phyloP scores from a whole-genome alignment of 805 yeast species.

The Maudiozyma barnettii region DNA sequence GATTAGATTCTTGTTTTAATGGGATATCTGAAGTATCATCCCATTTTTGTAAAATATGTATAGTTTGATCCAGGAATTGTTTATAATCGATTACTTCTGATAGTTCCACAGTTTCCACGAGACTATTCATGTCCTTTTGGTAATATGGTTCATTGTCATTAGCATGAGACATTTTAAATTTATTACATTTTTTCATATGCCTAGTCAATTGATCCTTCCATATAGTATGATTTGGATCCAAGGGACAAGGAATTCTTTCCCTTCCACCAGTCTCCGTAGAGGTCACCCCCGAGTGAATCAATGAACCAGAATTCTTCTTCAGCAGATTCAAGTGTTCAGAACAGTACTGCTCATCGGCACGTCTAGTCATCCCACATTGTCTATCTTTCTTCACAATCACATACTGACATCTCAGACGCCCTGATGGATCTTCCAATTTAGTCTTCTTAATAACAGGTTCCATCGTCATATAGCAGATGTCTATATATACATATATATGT shows the following conservation, averaged over 20 bases:
- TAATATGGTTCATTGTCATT: conserved; percentile 43
- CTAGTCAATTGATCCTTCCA: conserved; percentile 46
- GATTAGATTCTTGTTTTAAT: conserved; percentile 2
- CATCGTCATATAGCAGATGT: too few relatives aligned
- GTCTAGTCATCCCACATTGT: conserved; percentile 27
- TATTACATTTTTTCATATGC: conserved; percentile 58
- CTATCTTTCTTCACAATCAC: conserved; percentile 20
- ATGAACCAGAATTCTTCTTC: conserved; percentile 16
- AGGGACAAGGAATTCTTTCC: conserved; percentile 52
- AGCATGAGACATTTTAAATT: conserved; percentile 27
- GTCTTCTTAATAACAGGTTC: background rate
- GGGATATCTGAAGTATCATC: background rate
- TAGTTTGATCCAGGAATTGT: background rate
- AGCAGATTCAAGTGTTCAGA: conserved; percentile 66
- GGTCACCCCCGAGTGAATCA: background rate
- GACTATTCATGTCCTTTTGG: conserved; percentile 36
- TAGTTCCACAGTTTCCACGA: background rate
- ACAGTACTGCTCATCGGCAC: conserved; percentile 36
- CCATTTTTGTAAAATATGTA: background rate
- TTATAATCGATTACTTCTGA: background rate
- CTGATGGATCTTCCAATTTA: background rate
- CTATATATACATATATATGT: too few relatives aligned
- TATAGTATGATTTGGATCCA: conserved; percentile 66
- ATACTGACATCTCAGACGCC: conserved; percentile 19
- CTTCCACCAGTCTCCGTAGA: background rate